phyloP scores from a whole-genome alignment of 257 asterid species.

The Penstemon newberryi region DNA sequence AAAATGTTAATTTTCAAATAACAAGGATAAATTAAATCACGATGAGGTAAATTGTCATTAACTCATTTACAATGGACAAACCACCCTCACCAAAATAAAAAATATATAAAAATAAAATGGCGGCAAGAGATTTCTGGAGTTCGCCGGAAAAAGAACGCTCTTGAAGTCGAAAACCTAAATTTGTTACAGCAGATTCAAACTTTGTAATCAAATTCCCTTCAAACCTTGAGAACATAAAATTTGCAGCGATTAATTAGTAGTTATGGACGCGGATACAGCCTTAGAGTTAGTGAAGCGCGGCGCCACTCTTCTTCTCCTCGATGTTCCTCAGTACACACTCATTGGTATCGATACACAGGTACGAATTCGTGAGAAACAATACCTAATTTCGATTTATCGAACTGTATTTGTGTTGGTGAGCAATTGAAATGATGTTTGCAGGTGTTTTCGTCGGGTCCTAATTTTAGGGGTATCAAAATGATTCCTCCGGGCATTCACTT shows the following conservation, averaged over 20 bases:
- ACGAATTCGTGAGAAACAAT: not conserved
- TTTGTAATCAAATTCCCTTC: not conserved
- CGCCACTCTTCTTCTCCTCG: slow-evolving; percentile 68
- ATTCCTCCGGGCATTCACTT: slow-evolving; percentile 93
- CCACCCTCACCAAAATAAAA: too few species aligned
- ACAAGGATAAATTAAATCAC: too few species aligned
- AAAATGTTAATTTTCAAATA: too few species aligned
- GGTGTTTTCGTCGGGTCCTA: slow-evolving; percentile 82
- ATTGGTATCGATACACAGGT: slow-evolving; percentile 92
- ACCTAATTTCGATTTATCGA: not conserved
- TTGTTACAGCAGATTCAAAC: not conserved
- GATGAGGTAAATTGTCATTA: too few species aligned
- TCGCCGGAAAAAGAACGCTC: not conserved
- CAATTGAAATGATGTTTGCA: slow-evolving; percentile 32
- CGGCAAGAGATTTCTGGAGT: slow-evolving; percentile 1
- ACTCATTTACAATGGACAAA: too few species aligned
- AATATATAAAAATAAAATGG: too few species aligned
- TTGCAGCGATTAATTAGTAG: not conserved
- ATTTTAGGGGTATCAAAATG: slow-evolving; percentile 89
- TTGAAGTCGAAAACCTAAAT: not conserved
- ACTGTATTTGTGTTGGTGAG: not conserved
- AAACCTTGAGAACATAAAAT: not conserved
- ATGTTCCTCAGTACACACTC: slow-evolving; percentile 79
- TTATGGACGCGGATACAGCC: slow-evolving; percentile 76
- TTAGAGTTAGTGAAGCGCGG: slow-evolving; percentile 67